phyloP scores from a whole-genome alignment of 331 rosid species.

The Quercus lobata region DNA sequence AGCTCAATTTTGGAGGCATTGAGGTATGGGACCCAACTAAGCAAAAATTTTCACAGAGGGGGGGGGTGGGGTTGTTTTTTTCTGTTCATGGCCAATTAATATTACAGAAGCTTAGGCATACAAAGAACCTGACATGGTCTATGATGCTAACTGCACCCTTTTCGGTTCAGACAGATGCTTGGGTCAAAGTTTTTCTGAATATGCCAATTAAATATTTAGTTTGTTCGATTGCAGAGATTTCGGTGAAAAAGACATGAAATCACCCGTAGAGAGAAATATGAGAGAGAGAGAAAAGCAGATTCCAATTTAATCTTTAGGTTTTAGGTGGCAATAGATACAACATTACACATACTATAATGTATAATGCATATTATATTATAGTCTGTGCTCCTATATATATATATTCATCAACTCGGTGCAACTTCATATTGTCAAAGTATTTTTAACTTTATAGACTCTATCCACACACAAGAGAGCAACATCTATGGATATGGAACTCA shows the following conservation, averaged over 20 bases:
- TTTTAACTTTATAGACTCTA: too few relatives aligned
- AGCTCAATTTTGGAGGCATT: constrained; percentile 53
- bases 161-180: constrained; percentile 41
- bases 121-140: constrained; percentile 71
- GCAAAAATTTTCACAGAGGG: constrained; percentile 9
- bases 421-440: constrained; percentile 37
- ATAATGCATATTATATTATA: constrained; percentile 20
- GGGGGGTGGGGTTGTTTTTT: not conserved
- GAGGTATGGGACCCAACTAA: constrained; percentile 47
- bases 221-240: constrained; percentile 56
- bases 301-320: constrained; percentile 45
- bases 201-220: constrained; percentile 29
- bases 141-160: constrained; percentile 48
- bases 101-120: constrained; percentile 27
- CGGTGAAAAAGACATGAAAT: constrained; percentile 64
- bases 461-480: not conserved
- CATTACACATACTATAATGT: constrained; percentile 23
- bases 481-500: constrained; percentile 49
- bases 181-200: constrained; percentile 59
- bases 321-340: constrained; percentile 19
- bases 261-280: not conserved
- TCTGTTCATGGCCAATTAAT: constrained; percentile 12
- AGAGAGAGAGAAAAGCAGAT: constrained; percentile 36
- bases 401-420: constrained; percentile 37
- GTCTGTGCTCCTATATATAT: constrained; percentile 50